phyloP scores from a whole-genome alignment of 495 filamentous ascomycete genomes.

The Beverwykella pulmonaria region DNA sequence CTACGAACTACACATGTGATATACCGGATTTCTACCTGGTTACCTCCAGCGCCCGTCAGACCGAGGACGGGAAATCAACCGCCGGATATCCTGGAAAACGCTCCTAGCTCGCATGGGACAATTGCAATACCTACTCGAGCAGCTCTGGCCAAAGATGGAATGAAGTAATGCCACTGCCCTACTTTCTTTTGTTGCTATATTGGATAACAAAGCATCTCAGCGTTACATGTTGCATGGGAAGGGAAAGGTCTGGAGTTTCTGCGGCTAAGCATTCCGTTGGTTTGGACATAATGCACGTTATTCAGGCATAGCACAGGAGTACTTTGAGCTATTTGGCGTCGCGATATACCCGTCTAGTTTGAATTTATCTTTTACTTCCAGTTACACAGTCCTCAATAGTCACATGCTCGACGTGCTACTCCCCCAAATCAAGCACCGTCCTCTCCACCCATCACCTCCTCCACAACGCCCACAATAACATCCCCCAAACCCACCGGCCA shows the following conservation, averaged over 20 bases:
- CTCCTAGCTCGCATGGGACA: neutral
- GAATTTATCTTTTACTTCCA: neutral
- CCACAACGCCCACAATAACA: neutral
- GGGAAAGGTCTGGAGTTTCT: neutral
- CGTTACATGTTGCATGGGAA: neutral
- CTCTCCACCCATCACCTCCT: neutral
- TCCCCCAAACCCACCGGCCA: constrained; percentile 30
- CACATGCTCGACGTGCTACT: too few species aligned
- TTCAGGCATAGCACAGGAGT: neutral
- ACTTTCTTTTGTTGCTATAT: neutral
- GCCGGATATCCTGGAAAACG: neutral
- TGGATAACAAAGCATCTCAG: neutral
- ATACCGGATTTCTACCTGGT: neutral
- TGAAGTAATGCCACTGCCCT: neutral
- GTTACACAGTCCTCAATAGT: neutral
- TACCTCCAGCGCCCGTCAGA: neutral
- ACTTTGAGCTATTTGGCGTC: neutral
- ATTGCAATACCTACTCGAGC: neutral
- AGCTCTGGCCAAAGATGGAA: neutral
- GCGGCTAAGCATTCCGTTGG: neutral
- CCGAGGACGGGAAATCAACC: neutral
- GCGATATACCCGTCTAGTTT: neutral
- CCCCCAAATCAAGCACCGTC: too few species aligned
- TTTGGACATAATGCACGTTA: neutral
- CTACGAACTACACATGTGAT: neutral